These are phyloP conservation scores for Populus davidiana DNA, from an alignment of 345 rosid genomes.

Conservation along the genomic window DNA sequence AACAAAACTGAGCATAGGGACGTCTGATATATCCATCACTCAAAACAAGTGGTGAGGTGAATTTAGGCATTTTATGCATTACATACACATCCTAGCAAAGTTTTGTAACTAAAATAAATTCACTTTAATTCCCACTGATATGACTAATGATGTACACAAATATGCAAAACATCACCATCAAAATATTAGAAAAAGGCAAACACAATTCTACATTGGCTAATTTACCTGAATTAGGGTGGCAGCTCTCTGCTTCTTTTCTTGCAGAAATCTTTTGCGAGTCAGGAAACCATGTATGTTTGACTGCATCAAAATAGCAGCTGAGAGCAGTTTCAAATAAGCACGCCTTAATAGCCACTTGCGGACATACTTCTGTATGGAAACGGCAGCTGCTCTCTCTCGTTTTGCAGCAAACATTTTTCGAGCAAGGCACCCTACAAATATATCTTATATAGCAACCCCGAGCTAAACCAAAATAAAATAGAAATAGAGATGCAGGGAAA, in stretches of 20 bases:
- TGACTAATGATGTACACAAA: too few species aligned
- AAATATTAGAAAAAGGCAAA: not conserved
- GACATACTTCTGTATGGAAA: constrained; percentile 60
- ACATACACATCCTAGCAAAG: not conserved
- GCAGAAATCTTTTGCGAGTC: constrained; percentile 50
- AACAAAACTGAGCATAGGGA: too few species aligned
- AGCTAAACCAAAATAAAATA: constrained; percentile 24
- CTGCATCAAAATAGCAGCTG: constrained; percentile 60
- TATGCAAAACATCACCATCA: too few species aligned
- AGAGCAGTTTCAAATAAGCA: constrained; percentile 47
- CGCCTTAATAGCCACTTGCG: constrained; percentile 56
- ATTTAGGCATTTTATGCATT: not conserved
- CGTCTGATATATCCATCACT: too few species aligned
- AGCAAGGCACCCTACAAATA: constrained; percentile 69
- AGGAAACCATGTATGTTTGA: constrained; percentile 64
- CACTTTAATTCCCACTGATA: too few species aligned
- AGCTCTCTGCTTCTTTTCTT: constrained; percentile 62
- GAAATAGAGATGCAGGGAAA: not conserved
- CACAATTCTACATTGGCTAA: not conserved
- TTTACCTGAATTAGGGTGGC: constrained; percentile 75
- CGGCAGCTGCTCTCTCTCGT: constrained; percentile 67
- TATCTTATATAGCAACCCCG: constrained; percentile 10
- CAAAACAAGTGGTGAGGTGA: not conserved
- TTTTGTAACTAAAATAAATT: not conserved
- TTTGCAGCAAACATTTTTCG: constrained; percentile 53